Percentiles rank a stretch among this genome's conserved stretches.
Conservation (phyloP, 2,329 filamentous ascomycete genomes). For the Annulohypoxylon truncatum region DNA sequence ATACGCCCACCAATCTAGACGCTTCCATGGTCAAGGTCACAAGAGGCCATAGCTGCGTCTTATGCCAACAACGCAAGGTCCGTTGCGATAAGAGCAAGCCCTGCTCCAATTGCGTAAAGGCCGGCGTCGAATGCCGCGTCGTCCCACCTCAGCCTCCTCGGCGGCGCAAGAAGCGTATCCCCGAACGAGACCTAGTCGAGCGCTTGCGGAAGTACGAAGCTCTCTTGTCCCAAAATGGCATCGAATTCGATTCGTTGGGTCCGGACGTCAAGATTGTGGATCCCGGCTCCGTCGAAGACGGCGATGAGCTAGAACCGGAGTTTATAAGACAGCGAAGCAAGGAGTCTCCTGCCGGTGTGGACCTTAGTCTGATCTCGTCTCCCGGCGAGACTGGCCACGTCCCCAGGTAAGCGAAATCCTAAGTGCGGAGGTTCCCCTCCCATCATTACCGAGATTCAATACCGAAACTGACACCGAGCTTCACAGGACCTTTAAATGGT, state of each 20-base stretch:
- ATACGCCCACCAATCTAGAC: conserved; percentile 53
- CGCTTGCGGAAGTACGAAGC: conserved; percentile 76
- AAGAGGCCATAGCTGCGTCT: conserved; percentile 72
- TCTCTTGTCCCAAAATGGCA: conserved; percentile 72
- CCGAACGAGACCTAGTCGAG: conserved; percentile 76
- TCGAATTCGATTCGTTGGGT: conserved; percentile 75
- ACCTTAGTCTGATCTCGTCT: conserved; percentile 50
- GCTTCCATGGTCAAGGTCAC: conserved; percentile 65
- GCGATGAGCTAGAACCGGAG: conserved; percentile 67
- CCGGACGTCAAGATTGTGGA: conserved; percentile 59
- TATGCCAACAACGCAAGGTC: conserved; percentile 81
- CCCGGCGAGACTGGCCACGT: conserved; percentile 47
- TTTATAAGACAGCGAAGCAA: conserved; percentile 62
- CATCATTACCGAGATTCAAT: conserved; percentile 6
- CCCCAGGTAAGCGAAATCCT: conserved; percentile 42
- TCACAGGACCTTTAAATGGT: conserved; percentile 59
- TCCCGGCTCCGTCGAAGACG: conserved; percentile 59
- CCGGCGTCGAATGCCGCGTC: conserved; percentile 70
- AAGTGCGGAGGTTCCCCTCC: not conserved
- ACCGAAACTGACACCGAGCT: conserved; percentile 23
- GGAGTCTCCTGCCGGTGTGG: conserved; percentile 62
- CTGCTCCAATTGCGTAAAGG: conserved; percentile 75
- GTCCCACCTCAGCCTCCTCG: conserved; percentile 67
- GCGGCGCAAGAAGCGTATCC: conserved; percentile 71
- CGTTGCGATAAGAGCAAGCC: conserved; percentile 79